phyloP scores from a whole-genome alignment of 1,284 basidiomycete species.

The Ceraceosorus guamensis region DNA sequence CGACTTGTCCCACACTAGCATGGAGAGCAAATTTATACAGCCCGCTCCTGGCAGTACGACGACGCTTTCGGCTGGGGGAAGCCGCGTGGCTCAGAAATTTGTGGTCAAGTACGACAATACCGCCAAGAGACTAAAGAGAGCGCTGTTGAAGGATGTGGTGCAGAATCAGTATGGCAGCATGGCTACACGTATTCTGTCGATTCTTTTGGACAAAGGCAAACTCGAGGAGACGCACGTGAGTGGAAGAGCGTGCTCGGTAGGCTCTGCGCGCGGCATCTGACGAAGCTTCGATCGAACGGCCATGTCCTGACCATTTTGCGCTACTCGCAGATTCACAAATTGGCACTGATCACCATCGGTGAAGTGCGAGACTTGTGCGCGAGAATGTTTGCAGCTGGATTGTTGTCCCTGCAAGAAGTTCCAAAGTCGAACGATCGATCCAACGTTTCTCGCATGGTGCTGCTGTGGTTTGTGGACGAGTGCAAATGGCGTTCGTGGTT shows the following conservation, averaged over 20 bases:
- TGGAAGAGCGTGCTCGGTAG: too few species aligned
- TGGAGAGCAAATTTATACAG: slow-evolving; percentile 51
- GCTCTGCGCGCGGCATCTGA: too few species aligned
- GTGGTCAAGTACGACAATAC: slow-evolving; percentile 74
- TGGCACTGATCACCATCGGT: slow-evolving; percentile 82
- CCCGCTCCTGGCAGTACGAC: slow-evolving; percentile 30
- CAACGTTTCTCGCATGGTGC: slow-evolving; percentile 42
- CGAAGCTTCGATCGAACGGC: too few species aligned
- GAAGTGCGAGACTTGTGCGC: slow-evolving; percentile 75
- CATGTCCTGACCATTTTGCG: too few species aligned
- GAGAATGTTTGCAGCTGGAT: slow-evolving; percentile 54
- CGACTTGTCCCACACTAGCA: slow-evolving; percentile 66
- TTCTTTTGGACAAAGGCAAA: slow-evolving; percentile 81
- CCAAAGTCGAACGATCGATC: slow-evolving; percentile 41
- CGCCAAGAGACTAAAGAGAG: slow-evolving; percentile 62
- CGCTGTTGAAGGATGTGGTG: slow-evolving; percentile 70
- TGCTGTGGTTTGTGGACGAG: slow-evolving; percentile 46
- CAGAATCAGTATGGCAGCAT: slow-evolving; percentile 76
- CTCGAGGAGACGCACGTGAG: slow-evolving; percentile 77
- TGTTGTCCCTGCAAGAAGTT: slow-evolving; percentile 43
- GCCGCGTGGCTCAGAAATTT: slow-evolving; percentile 48
- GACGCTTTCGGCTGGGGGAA: slow-evolving; percentile 28
- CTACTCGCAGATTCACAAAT: slow-evolving; percentile 70
- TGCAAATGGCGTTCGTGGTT: slow-evolving; percentile 38
- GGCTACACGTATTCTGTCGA: slow-evolving; percentile 73